Evolutionary conservation across 495 filamentous ascomycete genomes (phyloP).

Genomic region (Hypoxylon cercidicola): DNA sequence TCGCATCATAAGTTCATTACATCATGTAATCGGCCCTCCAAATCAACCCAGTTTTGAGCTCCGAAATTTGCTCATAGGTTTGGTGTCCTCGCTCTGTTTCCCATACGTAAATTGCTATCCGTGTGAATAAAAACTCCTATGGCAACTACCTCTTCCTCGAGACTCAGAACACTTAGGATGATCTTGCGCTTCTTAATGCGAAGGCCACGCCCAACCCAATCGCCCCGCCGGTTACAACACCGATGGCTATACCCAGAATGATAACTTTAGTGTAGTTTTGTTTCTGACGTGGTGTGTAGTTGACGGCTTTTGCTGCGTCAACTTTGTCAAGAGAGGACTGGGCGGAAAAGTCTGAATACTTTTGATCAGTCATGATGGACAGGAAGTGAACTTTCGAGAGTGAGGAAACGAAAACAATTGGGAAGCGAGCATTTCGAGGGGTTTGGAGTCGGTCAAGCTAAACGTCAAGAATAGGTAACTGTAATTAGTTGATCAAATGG

Average conservation of each 20-base stretch:
- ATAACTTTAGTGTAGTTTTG: constrained; percentile 10
- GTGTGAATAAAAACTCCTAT: too few relatives aligned
- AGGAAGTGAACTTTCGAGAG: background rate
- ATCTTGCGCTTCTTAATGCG: constrained; percentile 8
- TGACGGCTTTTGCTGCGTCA: background rate
- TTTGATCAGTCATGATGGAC: constrained; percentile 8
- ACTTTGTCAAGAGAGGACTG: background rate
- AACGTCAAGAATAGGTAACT: too few relatives aligned
- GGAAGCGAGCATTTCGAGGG: background rate
- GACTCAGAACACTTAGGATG: constrained; percentile 1
- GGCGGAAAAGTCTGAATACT: background rate
- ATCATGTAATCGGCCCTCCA: too few relatives aligned
- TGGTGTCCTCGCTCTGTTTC: too few relatives aligned
- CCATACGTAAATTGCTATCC: too few relatives aligned
- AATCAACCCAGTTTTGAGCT: too few relatives aligned
- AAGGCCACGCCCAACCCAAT: constrained; percentile 8
- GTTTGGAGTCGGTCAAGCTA: background rate
- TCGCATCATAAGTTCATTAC: too few relatives aligned
- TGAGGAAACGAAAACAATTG: background rate
- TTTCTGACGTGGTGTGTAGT: background rate
- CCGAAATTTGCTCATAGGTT: too few relatives aligned
- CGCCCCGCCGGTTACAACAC: constrained; percentile 18
- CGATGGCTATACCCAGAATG: constrained; percentile 15
- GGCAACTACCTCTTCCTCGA: too few relatives aligned
- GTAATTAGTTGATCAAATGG: background rate